Percentiles rank a stretch among this genome's conserved stretches.
Evolutionary conservation across 2,329 filamentous ascomycete species (phyloP).

Genomic region (Didymella pinodella): DNA sequence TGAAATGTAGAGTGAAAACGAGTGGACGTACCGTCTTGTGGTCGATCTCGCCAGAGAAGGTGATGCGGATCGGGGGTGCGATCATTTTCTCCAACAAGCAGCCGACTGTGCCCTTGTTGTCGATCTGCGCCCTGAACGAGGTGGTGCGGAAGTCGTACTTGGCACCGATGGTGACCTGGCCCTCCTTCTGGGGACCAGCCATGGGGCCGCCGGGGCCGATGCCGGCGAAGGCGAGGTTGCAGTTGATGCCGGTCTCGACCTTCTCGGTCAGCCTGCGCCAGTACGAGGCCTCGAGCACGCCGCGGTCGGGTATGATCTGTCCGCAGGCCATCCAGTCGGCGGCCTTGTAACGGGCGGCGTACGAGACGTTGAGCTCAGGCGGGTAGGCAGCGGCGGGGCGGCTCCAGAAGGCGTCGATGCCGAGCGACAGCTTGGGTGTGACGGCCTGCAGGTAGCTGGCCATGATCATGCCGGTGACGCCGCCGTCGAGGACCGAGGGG

Average conservation of each 20-base stretch:
- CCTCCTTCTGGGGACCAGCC: slow-evolving; percentile 79
- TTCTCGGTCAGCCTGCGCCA: slow-evolving; percentile 93
- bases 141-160: slow-evolving; percentile 99
- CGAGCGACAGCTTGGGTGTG: slow-evolving; percentile 84
- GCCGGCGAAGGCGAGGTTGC: slow-evolving; percentile 82
- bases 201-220: slow-evolving; percentile 69
- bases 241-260: slow-evolving; percentile 94
- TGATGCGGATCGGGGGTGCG: slow-evolving; percentile 88
- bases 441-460: slow-evolving; percentile 94
- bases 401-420: slow-evolving; percentile 94
- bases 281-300: slow-evolving; percentile 82
- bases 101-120: slow-evolving; percentile 92
- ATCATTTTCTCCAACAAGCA: slow-evolving; percentile 96
- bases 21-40: slow-evolving; percentile 81
- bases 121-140: slow-evolving; percentile 93
- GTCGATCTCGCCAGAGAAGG: slow-evolving; percentile 95
- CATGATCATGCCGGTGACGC: slow-evolving; percentile 92
- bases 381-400: slow-evolving; percentile 81
- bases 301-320: slow-evolving; percentile 87
- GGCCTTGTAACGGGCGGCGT: slow-evolving; percentile 89
- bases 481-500: slow-evolving; percentile 91
- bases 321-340: slow-evolving; percentile 92
- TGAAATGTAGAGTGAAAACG: neutral
- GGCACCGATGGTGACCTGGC: slow-evolving; percentile 87
- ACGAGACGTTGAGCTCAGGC: slow-evolving; percentile 90